Evolutionary conservation across 345 rosid genomes (phyloP).

Genomic region (Moricandia moricandioides): DNA sequence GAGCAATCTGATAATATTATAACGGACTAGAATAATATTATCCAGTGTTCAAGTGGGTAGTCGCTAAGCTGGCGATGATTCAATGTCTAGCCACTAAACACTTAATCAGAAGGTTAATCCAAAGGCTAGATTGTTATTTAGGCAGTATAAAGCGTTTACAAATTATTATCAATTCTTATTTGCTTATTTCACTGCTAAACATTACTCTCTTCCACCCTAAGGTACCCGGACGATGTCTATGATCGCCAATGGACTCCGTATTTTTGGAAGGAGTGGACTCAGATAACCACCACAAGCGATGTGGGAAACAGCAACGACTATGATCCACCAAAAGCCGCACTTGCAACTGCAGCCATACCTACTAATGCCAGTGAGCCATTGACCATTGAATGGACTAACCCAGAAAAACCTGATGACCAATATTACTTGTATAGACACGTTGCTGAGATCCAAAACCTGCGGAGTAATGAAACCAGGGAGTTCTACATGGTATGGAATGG

Average conservation of each 20-base stretch:
- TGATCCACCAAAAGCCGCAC: background rate
- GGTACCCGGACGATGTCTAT: slow-evolving; percentile 40
- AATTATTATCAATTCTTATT: background rate
- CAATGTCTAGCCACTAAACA: no score
- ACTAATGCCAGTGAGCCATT: slow-evolving; percentile 21
- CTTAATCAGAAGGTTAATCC: no score
- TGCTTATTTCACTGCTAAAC: slow-evolving; percentile 7
- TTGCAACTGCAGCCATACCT: slow-evolving; percentile 17
- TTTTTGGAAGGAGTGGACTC: background rate
- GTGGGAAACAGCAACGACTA: background rate
- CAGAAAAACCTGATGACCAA: background rate
- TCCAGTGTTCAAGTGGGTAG: background rate
- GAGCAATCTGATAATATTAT: background rate
- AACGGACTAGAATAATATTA: background rate
- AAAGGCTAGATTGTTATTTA: background rate
- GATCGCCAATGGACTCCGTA: slow-evolving; percentile 32
- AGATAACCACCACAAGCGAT: background rate
- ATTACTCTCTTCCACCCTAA: background rate
- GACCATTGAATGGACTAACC: background rate
- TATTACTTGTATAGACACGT: slow-evolving; percentile 5
- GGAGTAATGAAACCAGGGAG: background rate
- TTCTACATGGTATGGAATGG: slow-evolving; percentile 3
- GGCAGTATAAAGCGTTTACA: background rate
- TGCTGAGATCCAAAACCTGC: slow-evolving; percentile 9
- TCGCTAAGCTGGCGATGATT: background rate